phyloP scores from a whole-genome alignment of 2,329 filamentous ascomycete species.

The Pseudocercospora ulei region DNA sequence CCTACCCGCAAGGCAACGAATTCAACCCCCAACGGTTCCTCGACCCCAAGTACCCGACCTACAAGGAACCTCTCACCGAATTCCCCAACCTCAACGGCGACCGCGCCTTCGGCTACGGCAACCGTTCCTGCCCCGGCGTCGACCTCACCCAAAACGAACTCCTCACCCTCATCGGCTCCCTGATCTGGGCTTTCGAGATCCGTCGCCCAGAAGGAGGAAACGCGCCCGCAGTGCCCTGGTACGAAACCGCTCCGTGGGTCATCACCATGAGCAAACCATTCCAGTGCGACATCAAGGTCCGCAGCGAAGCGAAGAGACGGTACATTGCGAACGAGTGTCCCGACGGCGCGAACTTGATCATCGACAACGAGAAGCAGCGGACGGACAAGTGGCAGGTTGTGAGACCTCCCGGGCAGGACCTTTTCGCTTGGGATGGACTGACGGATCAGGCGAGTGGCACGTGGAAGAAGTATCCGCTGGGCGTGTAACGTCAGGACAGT shows the following conservation, averaged over 20 bases:
- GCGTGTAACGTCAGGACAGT: slow-evolving; percentile 6
- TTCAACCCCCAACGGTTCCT: slow-evolving; percentile 33
- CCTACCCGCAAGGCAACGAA: slow-evolving; percentile 30
- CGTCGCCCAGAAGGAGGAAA: slow-evolving; percentile 24
- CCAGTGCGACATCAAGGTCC: slow-evolving; percentile 26
- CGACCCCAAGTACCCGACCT: slow-evolving; percentile 32
- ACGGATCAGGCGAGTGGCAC: slow-evolving; percentile 21
- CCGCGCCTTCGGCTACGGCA: slow-evolving; percentile 33
- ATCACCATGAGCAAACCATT: slow-evolving; percentile 34
- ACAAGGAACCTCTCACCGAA: slow-evolving; percentile 33
- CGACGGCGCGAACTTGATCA: slow-evolving; percentile 25
- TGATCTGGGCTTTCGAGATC: slow-evolving; percentile 32
- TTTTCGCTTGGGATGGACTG: slow-evolving; percentile 24
- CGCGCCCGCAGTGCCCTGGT: slow-evolving; percentile 29
- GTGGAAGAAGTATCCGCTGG: slow-evolving; percentile 14
- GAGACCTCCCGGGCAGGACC: slow-evolving; percentile 19
- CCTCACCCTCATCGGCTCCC: slow-evolving; percentile 28
- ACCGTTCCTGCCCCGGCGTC: slow-evolving; percentile 32
- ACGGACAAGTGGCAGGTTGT: slow-evolving; percentile 23
- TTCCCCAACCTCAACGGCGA: slow-evolving; percentile 33
- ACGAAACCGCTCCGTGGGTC: slow-evolving; percentile 32
- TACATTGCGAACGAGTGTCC: slow-evolving; percentile 27
- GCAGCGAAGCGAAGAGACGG: slow-evolving; percentile 30
- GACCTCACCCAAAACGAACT: slow-evolving; percentile 32
- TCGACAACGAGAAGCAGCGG: slow-evolving; percentile 20